Conservation (phyloP, 345 rosid genomes). For the Acer campestre region DNA sequence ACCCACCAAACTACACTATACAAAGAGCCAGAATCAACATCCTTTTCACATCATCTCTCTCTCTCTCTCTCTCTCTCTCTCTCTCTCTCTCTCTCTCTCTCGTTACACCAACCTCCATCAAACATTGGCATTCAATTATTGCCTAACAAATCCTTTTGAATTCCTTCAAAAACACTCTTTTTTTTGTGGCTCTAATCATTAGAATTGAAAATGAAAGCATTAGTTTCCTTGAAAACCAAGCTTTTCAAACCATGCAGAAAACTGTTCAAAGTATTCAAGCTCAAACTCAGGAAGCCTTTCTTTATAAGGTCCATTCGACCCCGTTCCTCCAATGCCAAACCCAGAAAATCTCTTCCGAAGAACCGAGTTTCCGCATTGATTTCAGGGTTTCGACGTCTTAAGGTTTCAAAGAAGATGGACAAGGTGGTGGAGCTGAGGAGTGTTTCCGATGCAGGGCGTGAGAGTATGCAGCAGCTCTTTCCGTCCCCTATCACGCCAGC, state of each 20-base stretch:
- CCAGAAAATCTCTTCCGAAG: conserved; percentile 24
- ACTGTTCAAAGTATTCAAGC: conserved; percentile 40
- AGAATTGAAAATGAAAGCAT: conserved; percentile 54
- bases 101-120: conserved; percentile 27
- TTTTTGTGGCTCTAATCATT: conserved; percentile 17
- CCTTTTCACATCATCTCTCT: conserved; percentile 7
- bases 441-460: conserved; percentile 27
- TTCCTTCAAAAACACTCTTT: conserved; percentile 32
- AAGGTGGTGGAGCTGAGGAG: conserved; percentile 34
- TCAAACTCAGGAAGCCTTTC: conserved; percentile 54
- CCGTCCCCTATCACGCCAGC: conserved; percentile 60
- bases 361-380: conserved; percentile 1
- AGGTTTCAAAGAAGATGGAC: conserved; percentile 36
- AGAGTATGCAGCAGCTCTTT: conserved; percentile 30
- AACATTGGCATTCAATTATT: not conserved
- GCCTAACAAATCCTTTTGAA: not conserved
- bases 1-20: conserved; percentile 2
- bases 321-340: conserved; percentile 25
- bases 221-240: conserved; percentile 60
- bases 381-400: conserved; percentile 32
- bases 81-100: too few species aligned
- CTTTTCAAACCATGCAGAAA: conserved; percentile 55
- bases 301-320: conserved; percentile 42
- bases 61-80: conserved; percentile 2
- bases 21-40: not conserved